phyloP scores from a whole-genome alignment of 768 basidiomycete species.

The Auricularia heimuer region DNA sequence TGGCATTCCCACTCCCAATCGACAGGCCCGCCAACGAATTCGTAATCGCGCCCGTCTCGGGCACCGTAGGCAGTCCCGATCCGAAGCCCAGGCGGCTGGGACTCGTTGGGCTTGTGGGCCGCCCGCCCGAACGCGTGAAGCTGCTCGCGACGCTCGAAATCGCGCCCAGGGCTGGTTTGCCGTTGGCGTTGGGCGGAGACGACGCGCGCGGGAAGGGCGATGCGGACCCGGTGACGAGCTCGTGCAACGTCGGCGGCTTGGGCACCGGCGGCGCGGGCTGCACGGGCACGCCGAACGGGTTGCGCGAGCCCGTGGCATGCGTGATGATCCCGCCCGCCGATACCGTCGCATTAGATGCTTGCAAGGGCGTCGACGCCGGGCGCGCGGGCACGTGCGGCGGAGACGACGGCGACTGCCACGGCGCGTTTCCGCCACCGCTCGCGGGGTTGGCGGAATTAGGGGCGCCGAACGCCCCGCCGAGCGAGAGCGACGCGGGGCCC shows the following conservation, averaged over 20 bases:
- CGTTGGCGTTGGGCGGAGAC: background rate
- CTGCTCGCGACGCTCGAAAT: constrained; percentile 67
- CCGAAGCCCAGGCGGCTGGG: background rate
- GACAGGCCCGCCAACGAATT: background rate
- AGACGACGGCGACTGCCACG: constrained; percentile 13
- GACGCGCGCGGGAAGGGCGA: constrained; percentile 11
- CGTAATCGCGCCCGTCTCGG: background rate
- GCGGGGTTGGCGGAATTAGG: constrained; percentile 8
- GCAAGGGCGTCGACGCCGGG: constrained; percentile 64
- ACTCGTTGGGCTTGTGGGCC: constrained; percentile 7
- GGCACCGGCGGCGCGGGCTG: constrained; percentile 55
- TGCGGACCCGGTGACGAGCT: constrained; percentile 48
- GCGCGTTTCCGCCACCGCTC: constrained; percentile 8
- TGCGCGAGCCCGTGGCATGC: constrained; percentile 88
- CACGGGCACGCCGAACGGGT: constrained; percentile 82
- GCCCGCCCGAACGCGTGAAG: constrained; percentile 39
- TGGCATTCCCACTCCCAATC: background rate
- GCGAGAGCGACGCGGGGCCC: constrained; percentile 40
- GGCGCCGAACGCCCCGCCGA: constrained; percentile 11
- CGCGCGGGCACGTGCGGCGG: constrained; percentile 35
- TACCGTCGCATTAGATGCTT: constrained; percentile 29
- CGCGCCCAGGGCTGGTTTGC: constrained; percentile 26
- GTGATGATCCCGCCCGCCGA: constrained; percentile 53
- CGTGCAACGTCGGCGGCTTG: constrained; percentile 70
- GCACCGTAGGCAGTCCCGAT: background rate